Evolutionary conservation across 2,329 filamentous ascomycete species (phyloP).

Genomic region (Rhynchosporium agropyri): DNA sequence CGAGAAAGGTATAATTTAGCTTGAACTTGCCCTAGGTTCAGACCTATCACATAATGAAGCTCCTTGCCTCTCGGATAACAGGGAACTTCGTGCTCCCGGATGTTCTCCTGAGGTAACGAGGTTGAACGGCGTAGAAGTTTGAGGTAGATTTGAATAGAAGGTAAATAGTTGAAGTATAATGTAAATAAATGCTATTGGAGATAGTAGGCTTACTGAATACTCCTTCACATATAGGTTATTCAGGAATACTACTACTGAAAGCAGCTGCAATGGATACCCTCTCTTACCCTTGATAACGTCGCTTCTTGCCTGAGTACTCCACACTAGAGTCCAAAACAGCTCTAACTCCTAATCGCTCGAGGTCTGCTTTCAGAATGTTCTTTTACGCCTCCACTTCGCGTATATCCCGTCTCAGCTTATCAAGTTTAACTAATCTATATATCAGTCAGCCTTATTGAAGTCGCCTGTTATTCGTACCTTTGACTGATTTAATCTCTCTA

Average conservation of each 20-base stretch:
- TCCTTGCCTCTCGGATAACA: neutral
- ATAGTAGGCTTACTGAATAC: neutral
- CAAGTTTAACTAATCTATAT: neutral
- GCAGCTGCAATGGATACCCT: neutral
- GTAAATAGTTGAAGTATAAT: conserved; percentile 4
- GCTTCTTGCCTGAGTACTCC: neutral
- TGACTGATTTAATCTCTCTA: neutral
- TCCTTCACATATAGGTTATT: neutral
- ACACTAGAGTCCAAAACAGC: neutral
- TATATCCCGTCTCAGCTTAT: conserved; percentile 1
- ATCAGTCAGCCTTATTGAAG: conserved; percentile 1
- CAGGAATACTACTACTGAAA: neutral
- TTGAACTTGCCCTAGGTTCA: neutral
- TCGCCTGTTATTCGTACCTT: neutral
- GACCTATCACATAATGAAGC: neutral
- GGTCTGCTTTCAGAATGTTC: neutral
- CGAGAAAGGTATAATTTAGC: too few relatives aligned
- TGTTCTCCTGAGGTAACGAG: neutral
- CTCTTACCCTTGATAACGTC: neutral
- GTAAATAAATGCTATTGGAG: neutral
- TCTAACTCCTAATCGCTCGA: neutral
- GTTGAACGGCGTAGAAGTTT: neutral
- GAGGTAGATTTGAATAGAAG: neutral
- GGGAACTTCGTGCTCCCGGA: neutral
- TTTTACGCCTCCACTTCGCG: conserved; percentile 1